Percentiles rank a stretch among this genome's conserved stretches.
These are phyloP conservation scores for Epicoccum sorghinum DNA, from an alignment of 2,329 filamentous ascomycete genomes.

Conservation along the genomic window DNA sequence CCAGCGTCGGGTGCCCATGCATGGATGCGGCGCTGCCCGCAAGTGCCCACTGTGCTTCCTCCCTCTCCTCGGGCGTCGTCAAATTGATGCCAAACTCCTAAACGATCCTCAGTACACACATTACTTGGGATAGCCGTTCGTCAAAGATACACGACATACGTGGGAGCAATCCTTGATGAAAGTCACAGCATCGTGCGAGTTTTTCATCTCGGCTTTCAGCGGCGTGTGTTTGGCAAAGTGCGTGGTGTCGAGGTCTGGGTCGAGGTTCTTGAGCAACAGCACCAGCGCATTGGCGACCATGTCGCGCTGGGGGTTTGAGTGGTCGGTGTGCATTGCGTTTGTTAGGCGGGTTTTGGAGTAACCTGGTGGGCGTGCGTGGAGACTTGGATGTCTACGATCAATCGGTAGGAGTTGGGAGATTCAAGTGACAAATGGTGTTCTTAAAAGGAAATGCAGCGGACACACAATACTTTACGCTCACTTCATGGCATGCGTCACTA, in stretches of 20 bases:
- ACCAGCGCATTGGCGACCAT: slow-evolving; percentile 5
- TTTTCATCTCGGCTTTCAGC: slow-evolving; percentile 6
- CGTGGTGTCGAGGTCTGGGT: slow-evolving; percentile 3
- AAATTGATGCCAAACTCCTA: slow-evolving; percentile 3
- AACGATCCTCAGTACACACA: background rate
- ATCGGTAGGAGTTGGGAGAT: no score
- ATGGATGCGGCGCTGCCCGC: slow-evolving; percentile 2
- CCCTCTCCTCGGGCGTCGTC: background rate
- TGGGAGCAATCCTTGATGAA: slow-evolving; percentile 2
- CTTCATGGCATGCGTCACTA: slow-evolving; percentile 9
- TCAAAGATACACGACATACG: background rate
- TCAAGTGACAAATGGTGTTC: no score
- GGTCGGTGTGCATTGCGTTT: background rate
- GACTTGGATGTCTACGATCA: no score
- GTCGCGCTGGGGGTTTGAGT: slow-evolving; percentile 1
- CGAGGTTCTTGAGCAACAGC: slow-evolving; percentile 1
- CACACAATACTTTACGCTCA: background rate
- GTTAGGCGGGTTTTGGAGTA: background rate
- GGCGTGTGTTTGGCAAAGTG: slow-evolving; percentile 11
- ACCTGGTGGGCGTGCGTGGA: no score
- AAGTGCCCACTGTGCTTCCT: slow-evolving; percentile 12
- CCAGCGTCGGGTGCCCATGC: slow-evolving; percentile 1
- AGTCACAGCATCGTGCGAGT: slow-evolving; percentile 1
- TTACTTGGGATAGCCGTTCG: background rate
- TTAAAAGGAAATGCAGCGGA: no score